A percentile compares a stretch with the other conserved stretches of the same genome.
Conservation (phyloP, 163 green algal genomes). For the Chloroidium sp. region DNA sequence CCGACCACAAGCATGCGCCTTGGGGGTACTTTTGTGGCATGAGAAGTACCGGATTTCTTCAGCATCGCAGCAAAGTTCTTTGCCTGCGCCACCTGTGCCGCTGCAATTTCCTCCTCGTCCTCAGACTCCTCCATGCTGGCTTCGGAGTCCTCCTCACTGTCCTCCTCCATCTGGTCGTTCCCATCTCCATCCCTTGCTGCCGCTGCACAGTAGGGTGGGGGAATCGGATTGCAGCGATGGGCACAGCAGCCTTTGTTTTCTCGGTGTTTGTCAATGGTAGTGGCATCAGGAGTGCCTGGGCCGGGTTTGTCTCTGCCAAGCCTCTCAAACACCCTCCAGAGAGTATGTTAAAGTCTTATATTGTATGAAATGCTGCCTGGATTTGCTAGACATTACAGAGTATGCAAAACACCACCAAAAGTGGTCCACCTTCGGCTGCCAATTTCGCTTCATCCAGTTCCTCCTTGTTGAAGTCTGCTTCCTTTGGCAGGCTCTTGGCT, state of each 20-base stretch:
- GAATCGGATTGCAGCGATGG: background rate
- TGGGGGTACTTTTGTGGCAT: too few species aligned
- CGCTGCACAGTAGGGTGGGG: conserved; percentile 21
- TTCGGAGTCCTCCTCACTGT: background rate
- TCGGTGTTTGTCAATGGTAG: background rate
- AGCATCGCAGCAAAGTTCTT: conserved; percentile 13
- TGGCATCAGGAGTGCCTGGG: background rate
- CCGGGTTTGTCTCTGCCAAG: background rate
- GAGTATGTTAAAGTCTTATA: too few species aligned
- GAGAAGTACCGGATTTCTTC: background rate
- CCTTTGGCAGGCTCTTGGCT: conserved; percentile 53
- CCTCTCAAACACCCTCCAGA: background rate
- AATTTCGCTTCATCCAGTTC: conserved; percentile 47
- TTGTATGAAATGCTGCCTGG: background rate
- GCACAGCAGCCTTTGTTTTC: background rate
- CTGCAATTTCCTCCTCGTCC: conserved; percentile 7
- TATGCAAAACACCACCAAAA: too few species aligned
- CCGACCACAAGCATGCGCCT: too few species aligned
- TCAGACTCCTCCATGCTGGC: conserved; percentile 2
- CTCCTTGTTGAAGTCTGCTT: conserved; percentile 30
- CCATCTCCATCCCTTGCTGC: conserved; percentile 1
- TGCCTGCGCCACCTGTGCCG: conserved; percentile 19
- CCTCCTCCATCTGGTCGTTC: conserved; percentile 2
- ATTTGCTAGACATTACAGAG: too few species aligned
- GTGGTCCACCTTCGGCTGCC: conserved; percentile 3